These are phyloP conservation scores for Lactarius akahatsu DNA, from an alignment of 768 basidiomycete species.

Conservation along the genomic window DNA sequence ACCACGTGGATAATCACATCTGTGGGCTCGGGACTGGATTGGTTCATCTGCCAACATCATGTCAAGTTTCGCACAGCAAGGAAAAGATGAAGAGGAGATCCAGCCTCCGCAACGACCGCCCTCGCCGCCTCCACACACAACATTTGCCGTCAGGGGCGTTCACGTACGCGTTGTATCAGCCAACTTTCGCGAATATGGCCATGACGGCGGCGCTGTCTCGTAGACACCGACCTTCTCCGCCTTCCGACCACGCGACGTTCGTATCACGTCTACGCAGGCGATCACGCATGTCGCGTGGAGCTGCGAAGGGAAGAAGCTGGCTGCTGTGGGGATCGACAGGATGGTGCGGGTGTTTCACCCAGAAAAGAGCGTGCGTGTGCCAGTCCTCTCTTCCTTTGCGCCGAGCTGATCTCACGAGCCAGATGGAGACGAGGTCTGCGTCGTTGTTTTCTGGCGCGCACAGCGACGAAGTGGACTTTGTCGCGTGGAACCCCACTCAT, in stretches of 20 bases:
- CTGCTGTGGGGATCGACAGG: slow-evolving; percentile 82
- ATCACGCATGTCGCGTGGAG: slow-evolving; percentile 83
- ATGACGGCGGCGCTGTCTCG: slow-evolving; percentile 15
- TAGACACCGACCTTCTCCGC: slow-evolving; percentile 79
- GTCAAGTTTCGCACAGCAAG: slow-evolving; percentile 20
- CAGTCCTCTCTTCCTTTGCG: neutral
- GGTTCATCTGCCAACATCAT: neutral
- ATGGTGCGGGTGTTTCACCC: slow-evolving; percentile 73
- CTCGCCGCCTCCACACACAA: slow-evolving; percentile 25
- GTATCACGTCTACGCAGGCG: slow-evolving; percentile 57
- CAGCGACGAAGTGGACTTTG: slow-evolving; percentile 74
- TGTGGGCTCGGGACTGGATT: neutral
- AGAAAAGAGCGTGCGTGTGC: slow-evolving; percentile 64
- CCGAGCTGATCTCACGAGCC: neutral
- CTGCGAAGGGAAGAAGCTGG: slow-evolving; percentile 78
- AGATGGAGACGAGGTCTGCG: slow-evolving; percentile 74
- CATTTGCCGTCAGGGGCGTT: slow-evolving; percentile 55
- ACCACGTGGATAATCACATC: neutral
- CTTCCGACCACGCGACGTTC: slow-evolving; percentile 75
- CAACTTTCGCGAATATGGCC: slow-evolving; percentile 12
- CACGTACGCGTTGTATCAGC: slow-evolving; percentile 54
- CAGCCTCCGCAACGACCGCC: slow-evolving; percentile 21
- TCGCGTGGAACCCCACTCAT: slow-evolving; percentile 84
- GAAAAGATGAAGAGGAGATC: slow-evolving; percentile 17
- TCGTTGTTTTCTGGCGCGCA: slow-evolving; percentile 68